phyloP scores from a whole-genome alignment of 1,284 basidiomycete genomes.

The Athelia sp. region DNA sequence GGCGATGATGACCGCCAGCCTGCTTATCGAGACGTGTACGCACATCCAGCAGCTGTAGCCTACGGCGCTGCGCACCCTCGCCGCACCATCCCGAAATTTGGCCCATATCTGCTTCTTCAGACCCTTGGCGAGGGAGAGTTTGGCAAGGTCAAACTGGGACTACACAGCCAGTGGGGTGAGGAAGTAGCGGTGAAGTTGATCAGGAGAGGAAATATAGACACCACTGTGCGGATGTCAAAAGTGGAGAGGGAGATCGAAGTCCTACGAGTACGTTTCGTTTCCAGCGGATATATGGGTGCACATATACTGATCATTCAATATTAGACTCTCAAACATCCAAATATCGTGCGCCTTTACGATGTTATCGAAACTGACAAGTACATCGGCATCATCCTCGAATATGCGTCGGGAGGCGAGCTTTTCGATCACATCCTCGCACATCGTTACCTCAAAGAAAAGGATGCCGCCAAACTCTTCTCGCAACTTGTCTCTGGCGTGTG shows the following conservation, averaged over 20 bases:
- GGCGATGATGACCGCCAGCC: slow-evolving; percentile 33
- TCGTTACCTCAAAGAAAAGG: slow-evolving; percentile 92
- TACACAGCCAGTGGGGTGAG: slow-evolving; percentile 93
- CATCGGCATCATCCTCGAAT: slow-evolving; percentile 99
- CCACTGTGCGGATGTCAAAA: slow-evolving; percentile 85
- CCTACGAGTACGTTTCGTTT: slow-evolving; percentile 64
- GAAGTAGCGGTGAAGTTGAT: slow-evolving; percentile 99
- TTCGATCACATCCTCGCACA: slow-evolving; percentile 99
- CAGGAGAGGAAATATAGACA: slow-evolving; percentile 88
- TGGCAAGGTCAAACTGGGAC: slow-evolving; percentile 97
- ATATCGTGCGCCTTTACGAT: slow-evolving; percentile 97
- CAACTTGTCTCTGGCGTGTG: slow-evolving; percentile 98
- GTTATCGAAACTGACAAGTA: slow-evolving; percentile 99
- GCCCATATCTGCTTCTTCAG: slow-evolving; percentile 91
- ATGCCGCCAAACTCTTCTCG: slow-evolving; percentile 94
- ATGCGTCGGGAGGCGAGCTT: slow-evolving; percentile 96
- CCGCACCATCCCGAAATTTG: slow-evolving; percentile 87
- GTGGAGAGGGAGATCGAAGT: slow-evolving; percentile 98
- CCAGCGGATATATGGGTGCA: not conserved
- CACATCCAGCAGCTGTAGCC: slow-evolving; percentile 83
- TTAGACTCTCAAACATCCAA: slow-evolving; percentile 92
- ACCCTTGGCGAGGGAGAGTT: slow-evolving; percentile 98
- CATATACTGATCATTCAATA: slow-evolving; percentile 4
- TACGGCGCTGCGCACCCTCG: slow-evolving; percentile 81
- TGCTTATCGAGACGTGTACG: slow-evolving; percentile 66